Evolutionary conservation across 208 protist genomes (phyloP).

Genomic region (Leishmania braziliensis): DNA sequence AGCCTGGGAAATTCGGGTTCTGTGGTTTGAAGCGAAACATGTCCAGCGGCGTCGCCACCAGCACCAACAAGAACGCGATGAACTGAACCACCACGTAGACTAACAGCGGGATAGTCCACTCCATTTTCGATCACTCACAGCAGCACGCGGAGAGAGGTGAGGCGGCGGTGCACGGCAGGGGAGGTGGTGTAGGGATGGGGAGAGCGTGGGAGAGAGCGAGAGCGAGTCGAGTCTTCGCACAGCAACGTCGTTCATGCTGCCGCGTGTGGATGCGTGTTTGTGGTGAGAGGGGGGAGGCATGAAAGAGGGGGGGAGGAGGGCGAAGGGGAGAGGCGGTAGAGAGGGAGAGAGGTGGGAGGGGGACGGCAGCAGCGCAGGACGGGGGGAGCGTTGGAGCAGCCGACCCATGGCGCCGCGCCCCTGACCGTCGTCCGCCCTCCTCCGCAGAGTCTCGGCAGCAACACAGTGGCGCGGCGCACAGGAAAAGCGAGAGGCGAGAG

Average conservation of each 20-base stretch:
- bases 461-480: not conserved
- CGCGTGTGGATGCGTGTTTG: too few species aligned
- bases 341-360: not conserved
- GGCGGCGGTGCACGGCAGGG: not conserved
- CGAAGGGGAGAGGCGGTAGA: not conserved
- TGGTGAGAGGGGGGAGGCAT: too few species aligned
- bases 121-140: not conserved
- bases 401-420: too few species aligned
- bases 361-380: not conserved
- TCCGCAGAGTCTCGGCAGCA: not conserved
- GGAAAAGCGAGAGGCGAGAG: not conserved
- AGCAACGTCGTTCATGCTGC: too few species aligned
- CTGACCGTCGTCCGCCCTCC: too few species aligned
- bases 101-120: conserved; percentile 29
- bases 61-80: conserved; percentile 45
- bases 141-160: not conserved
- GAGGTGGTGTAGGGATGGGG: too few species aligned
- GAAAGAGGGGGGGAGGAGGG: too few species aligned
- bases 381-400: too few species aligned
- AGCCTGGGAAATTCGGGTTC: too few species aligned
- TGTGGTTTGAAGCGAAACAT: not conserved
- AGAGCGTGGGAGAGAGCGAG: too few species aligned
- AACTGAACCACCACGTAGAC: conserved; percentile 53
- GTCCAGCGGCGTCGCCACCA: conserved; percentile 35
- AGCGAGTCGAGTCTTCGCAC: not conserved